Base-by-base conservation (phyloP, 2,329 filamentous ascomycete genomes). In the Intubia oerlemansii region DNA sequence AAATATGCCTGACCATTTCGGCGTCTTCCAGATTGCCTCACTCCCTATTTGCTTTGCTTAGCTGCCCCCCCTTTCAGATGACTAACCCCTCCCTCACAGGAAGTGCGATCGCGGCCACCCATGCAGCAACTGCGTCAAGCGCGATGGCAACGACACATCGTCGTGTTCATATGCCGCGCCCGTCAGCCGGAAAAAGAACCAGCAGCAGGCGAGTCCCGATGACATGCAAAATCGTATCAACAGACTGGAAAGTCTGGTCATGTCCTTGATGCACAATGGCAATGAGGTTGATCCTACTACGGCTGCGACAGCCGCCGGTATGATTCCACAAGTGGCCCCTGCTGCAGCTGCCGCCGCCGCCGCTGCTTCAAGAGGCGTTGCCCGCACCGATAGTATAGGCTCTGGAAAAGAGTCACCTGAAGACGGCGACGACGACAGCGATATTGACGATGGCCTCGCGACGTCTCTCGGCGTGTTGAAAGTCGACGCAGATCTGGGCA, bases 211-310 rank as follows among this genome's bases (percentile, higher is more conserved):
- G 31, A 69, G 51, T 41, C 81, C 85, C 28, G 84, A 92, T 61
- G 85, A 93, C 51, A 93, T 95, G 85, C 85, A 95, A 56, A 91
- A 90, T 46, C 77, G 88, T 48, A 95, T 95, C 54, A 84, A 95
- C 56, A 70, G 85, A 42, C 62, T 95, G 39, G 85, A 95, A 61
- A 77, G 79, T 41, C 57, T 95, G 48, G 85, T 95, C 35, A 54
- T 95, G 38, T 90, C 81, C 17, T 52, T 95, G 45, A 93, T 95
- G 85, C 85, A 85, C 44, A 84, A 79, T 48, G 80, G 80, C 32
- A 54, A 63, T 37, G 57, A 54, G 30, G 44, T 60, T 30, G 59
- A 65, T 27, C 38, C 44, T 0, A 27, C 36, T 1, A 37, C 46
- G 5, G 43, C 41, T 20, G 34, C 35, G 7, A 39, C 36, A 7